phyloP scores from a whole-genome alignment of 371 early-diverging fungal genomes.

The Gilbertella persicaria region DNA sequence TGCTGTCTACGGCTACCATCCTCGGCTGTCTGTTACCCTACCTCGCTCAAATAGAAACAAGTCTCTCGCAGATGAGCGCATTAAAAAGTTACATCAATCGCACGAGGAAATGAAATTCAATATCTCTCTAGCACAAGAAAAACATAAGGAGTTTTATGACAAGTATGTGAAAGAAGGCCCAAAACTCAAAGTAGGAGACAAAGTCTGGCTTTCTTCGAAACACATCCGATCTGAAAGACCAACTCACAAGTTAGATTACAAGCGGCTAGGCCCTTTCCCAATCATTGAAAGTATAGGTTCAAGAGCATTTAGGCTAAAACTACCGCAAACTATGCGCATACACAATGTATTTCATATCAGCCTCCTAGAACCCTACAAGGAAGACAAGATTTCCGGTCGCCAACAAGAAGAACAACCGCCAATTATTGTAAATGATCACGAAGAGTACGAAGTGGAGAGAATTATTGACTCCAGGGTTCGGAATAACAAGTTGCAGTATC shows the following conservation, averaged over 20 bases:
- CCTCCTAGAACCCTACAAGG: slow-evolving; percentile 19
- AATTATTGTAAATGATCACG: slow-evolving; percentile 27
- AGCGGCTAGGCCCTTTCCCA: slow-evolving; percentile 27
- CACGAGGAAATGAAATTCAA: slow-evolving; percentile 8
- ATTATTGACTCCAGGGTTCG: slow-evolving; percentile 24
- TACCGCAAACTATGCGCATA: slow-evolving; percentile 26
- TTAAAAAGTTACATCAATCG: not conserved
- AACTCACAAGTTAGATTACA: slow-evolving; percentile 22
- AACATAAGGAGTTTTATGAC: too few relatives aligned
- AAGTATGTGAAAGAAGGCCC: not conserved
- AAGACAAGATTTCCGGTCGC: slow-evolving; percentile 22
- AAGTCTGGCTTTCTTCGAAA: slow-evolving; percentile 22
- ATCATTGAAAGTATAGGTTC: slow-evolving; percentile 18
- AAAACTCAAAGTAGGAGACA: slow-evolving; percentile 21
- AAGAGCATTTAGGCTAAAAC: slow-evolving; percentile 20
- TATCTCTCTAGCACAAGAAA: too few relatives aligned
- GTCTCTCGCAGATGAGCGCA: not conserved
- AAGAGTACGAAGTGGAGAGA: slow-evolving; percentile 37
- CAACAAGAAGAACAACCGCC: slow-evolving; percentile 20
- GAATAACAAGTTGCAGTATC: slow-evolving; percentile 26
- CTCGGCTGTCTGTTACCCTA: slow-evolving; percentile 13
- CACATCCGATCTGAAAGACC: slow-evolving; percentile 26
- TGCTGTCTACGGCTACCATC: slow-evolving; percentile 34
- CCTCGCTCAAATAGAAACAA: slow-evolving; percentile 4
- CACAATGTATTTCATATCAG: slow-evolving; percentile 43